A percentile compares a stretch with the other conserved stretches of the same genome.
phyloP scores from a whole-genome alignment of 352 stramenopile genomes.

The Aphanomyces astaci region DNA sequence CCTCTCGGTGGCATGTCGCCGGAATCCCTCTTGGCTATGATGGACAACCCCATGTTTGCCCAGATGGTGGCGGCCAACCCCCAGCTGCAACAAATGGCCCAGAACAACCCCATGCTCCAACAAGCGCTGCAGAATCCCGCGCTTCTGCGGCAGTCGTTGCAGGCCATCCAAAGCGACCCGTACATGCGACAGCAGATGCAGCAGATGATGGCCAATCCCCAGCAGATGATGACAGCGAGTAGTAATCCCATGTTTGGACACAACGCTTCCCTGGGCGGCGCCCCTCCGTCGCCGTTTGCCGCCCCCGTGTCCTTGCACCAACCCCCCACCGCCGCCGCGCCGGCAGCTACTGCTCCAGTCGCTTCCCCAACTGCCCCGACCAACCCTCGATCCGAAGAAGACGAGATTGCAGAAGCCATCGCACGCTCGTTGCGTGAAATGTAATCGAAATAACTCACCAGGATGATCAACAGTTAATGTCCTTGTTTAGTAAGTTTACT shows the following conservation, averaged over 20 bases:
- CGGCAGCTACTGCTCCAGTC: neutral
- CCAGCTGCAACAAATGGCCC: conserved; percentile 74
- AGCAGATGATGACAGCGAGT: conserved; percentile 67
- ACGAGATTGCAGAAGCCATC: conserved; percentile 72
- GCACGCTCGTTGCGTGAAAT: conserved; percentile 69
- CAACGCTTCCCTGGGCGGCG: too few relatives aligned
- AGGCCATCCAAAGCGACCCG: conserved; percentile 65
- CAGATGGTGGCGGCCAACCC: conserved; percentile 59
- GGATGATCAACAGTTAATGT: too few relatives aligned
- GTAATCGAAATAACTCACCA: conserved; percentile 22
- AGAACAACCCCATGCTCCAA: conserved; percentile 67
- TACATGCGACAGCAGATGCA: conserved; percentile 73
- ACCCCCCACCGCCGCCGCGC: neutral
- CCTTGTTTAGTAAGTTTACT: too few relatives aligned
- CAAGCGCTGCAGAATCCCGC: conserved; percentile 71
- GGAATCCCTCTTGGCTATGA: conserved; percentile 46
- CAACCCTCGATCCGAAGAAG: conserved; percentile 43
- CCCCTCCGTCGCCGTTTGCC: conserved; percentile 29
- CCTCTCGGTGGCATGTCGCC: conserved; percentile 25
- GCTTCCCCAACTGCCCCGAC: conserved; percentile 35
- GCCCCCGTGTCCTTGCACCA: conserved; percentile 22
- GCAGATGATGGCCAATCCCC: conserved; percentile 75
- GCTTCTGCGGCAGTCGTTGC: conserved; percentile 55
- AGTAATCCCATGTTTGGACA: conserved; percentile 5
- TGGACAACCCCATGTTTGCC: conserved; percentile 67